These are phyloP conservation scores for Maudiozyma serrabonitensis DNA, from an alignment of 805 yeast genomes.

Conservation along the genomic window DNA sequence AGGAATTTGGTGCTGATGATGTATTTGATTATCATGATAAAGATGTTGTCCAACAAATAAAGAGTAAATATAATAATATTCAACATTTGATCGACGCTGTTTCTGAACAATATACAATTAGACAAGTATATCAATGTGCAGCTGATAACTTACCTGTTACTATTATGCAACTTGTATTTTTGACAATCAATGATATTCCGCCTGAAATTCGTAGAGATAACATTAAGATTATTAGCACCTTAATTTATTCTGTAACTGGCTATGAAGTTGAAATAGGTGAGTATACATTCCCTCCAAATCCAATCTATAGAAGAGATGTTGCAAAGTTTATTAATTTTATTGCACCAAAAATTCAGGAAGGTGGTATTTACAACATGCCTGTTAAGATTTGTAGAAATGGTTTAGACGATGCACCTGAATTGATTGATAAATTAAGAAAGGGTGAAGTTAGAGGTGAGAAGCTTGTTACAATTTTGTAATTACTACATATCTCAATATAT, in stretches of 20 bases:
- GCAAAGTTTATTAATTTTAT: slow-evolving; percentile 22
- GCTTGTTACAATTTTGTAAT: slow-evolving; percentile 13
- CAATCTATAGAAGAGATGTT: slow-evolving; percentile 18
- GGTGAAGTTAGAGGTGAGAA: slow-evolving; percentile 26
- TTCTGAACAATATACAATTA: slow-evolving; percentile 24
- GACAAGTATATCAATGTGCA: slow-evolving; percentile 28
- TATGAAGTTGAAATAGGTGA: slow-evolving; percentile 26
- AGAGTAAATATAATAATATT: slow-evolving; percentile 23
- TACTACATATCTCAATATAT: neutral
- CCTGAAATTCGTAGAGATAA: slow-evolving; percentile 26
- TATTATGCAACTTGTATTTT: slow-evolving; percentile 29
- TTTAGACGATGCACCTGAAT: slow-evolving; percentile 20
- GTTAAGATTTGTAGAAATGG: slow-evolving; percentile 25
- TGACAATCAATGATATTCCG: slow-evolving; percentile 16
- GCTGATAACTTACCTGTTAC: slow-evolving; percentile 26
- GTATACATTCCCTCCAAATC: slow-evolving; percentile 16
- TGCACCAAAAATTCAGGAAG: slow-evolving; percentile 16
- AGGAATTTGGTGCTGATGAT: slow-evolving; percentile 40
- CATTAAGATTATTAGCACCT: slow-evolving; percentile 27
- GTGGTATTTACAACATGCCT: slow-evolving; percentile 26
- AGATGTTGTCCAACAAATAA: slow-evolving; percentile 36
- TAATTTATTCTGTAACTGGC: slow-evolving; percentile 33
- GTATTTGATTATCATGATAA: slow-evolving; percentile 40
- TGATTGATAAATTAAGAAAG: slow-evolving; percentile 16
- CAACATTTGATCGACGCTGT: slow-evolving; percentile 29